Base-by-base conservation (phyloP, 495 filamentous ascomycete genomes). In the Poronia punctata region DNA sequence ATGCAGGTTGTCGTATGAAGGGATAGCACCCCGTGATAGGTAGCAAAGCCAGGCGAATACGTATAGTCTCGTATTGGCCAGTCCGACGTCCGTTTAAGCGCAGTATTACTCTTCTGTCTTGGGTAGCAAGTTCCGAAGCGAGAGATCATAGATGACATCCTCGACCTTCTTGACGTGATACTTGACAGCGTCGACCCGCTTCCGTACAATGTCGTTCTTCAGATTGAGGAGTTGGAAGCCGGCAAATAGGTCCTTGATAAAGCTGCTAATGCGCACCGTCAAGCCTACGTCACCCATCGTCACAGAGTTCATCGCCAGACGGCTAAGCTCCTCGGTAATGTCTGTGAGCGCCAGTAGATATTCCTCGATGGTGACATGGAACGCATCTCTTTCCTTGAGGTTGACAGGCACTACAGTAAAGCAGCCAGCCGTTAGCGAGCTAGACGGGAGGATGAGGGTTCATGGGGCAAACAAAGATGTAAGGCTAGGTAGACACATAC, bases 151-250 rank as follows among this genome's bases (percentile, higher is more conserved):
- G 12, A 94, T 88, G 15, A 98, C 88, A 62, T 98, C 92, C 68
- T 98, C 92, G 25, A 94, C 86, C 65, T 95, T 95, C 72, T 97
- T 97, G 71, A 94, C 86, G 45, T 82, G 82, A 46, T 97, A 98
- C 71, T 98, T 98, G 59, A 98, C 84, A 18, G 84, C 82, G 65
- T 98, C 92, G 19, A 82, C 88, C 40, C 87, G 78, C 64, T 84
- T 86, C 29, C 92, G 72, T 53, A 98, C 66, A 10, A 79, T 76
- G 54, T 98, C 92, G 56, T 98, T 98, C 76, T 97, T 98, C 43
- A 98, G 65, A 56, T 97, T 96, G 46, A 98, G 72, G 29, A 97
- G 74, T 72, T 97, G 93, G 65, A 98, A 98, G 5, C 88, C 90
- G 5, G 88, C 84, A 43, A 94, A 88, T 10, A 98, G 64, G 54